Percentiles rank a stretch among this genome's conserved stretches.
These are phyloP conservation scores for Periconia sp. DNA, from an alignment of 2,329 filamentous ascomycete genomes.

Conservation along the genomic window DNA sequence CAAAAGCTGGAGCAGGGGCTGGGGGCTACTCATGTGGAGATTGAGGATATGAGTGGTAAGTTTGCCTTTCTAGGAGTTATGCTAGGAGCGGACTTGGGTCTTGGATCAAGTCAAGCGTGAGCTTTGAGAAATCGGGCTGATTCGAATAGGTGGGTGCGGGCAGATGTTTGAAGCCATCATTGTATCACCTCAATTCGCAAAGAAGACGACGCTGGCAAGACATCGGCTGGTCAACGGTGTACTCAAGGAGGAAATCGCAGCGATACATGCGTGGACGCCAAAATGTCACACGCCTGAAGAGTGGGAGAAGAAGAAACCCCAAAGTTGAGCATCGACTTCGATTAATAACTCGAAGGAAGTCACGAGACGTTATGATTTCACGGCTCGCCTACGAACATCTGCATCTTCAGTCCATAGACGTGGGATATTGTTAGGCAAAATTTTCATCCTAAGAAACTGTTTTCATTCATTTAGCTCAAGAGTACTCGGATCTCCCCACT, in stretches of 20 bases:
- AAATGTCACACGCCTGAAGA: constrained; percentile 93
- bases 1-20: constrained; percentile 73
- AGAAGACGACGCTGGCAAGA: constrained; percentile 74
- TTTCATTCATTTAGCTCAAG: constrained; percentile 64
- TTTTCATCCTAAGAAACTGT: too few species aligned
- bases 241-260: constrained; percentile 85
- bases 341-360: too few species aligned
- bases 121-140: constrained; percentile 18
- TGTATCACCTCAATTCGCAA: constrained; percentile 60
- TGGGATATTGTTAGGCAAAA: too few species aligned
- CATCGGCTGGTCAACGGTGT: constrained; percentile 85
- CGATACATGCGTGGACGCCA: constrained; percentile 93
- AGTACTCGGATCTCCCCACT: constrained; percentile 69
- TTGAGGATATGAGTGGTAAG: constrained; percentile 90
- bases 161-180: constrained; percentile 75
- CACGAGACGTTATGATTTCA: too few species aligned
- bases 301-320: constrained; percentile 72
- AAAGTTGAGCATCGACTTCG: too few species aligned
- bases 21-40: constrained; percentile 79
- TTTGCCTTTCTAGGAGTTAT: too few species aligned
- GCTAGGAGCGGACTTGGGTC: too few species aligned
- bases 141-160: constrained; percentile 67
- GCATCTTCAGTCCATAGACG: too few species aligned
- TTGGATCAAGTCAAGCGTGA: too few species aligned
- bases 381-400: too few species aligned